Percentiles rank a stretch among this genome's conserved stretches.
These are phyloP conservation scores for Pseudonitzschia multiseries DNA, from an alignment of 108 stramenopile species.

Conservation along the genomic window DNA sequence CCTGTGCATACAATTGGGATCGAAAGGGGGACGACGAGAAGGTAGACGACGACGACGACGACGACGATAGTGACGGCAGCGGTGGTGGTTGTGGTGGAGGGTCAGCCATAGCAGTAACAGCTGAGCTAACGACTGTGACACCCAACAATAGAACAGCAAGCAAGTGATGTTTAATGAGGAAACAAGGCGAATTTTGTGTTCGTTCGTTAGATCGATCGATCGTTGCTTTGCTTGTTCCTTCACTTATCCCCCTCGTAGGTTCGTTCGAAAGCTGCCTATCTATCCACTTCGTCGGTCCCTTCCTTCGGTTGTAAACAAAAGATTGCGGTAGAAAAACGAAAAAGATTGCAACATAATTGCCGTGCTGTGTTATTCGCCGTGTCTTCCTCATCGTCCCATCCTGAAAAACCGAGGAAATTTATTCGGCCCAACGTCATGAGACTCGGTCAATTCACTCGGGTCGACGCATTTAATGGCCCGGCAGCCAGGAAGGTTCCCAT, in stretches of 20 bases:
- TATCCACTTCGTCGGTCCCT: too few relatives aligned
- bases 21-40: not conserved
- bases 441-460: too few relatives aligned
- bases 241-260: too few relatives aligned
- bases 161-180: not conserved
- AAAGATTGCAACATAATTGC: not conserved
- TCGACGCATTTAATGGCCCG: not conserved
- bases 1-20: not conserved
- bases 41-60: not conserved
- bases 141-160: not conserved
- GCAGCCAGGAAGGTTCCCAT: not conserved
- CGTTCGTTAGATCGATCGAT: too few relatives aligned
- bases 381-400: not conserved
- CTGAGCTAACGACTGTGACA: not conserved
- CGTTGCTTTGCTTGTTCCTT: too few relatives aligned
- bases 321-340: not conserved
- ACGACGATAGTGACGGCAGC: not conserved
- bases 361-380: not conserved
- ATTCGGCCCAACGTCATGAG: not conserved
- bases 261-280: too few relatives aligned
- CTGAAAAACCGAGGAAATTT: not conserved
- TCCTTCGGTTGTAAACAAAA: too few relatives aligned
- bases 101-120: not conserved
- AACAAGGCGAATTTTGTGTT: not conserved
- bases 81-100: not conserved